Evolutionary conservation across 352 stramenopile genomes (phyloP).

Genomic region (Globisporangium yorkense): DNA sequence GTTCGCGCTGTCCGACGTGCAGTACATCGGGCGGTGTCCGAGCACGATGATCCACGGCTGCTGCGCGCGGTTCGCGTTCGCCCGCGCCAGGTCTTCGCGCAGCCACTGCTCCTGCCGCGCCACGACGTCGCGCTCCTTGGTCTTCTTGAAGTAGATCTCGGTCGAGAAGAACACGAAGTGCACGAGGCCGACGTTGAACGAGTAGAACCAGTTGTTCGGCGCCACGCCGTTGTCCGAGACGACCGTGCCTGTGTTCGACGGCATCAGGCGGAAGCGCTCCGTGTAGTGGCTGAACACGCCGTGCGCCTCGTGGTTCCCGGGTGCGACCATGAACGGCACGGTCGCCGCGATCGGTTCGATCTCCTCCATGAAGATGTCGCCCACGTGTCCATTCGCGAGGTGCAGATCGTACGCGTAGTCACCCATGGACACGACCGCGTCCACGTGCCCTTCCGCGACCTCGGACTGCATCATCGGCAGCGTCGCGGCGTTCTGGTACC

Average conservation of each 20-base stretch:
- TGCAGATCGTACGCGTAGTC: slow-evolving; percentile 90
- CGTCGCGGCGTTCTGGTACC: slow-evolving; percentile 86
- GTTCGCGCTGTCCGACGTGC: slow-evolving; percentile 73
- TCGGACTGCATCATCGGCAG: slow-evolving; percentile 87
- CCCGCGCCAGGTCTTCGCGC: slow-evolving; percentile 42
- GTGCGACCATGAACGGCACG: slow-evolving; percentile 87
- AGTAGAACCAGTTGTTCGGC: slow-evolving; percentile 90
- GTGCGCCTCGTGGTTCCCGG: slow-evolving; percentile 90
- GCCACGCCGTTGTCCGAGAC: slow-evolving; percentile 42
- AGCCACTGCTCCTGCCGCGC: slow-evolving; percentile 66
- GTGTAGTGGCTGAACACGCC: slow-evolving; percentile 84
- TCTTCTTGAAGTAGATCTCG: slow-evolving; percentile 87
- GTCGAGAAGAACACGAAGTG: slow-evolving; percentile 86
- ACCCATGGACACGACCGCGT: slow-evolving; percentile 81
- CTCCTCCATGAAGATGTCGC: slow-evolving; percentile 89
- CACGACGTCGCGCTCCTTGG: slow-evolving; percentile 36
- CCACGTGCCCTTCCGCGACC: slow-evolving; percentile 64
- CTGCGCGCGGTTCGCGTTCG: slow-evolving; percentile 56
- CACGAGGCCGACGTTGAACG: slow-evolving; percentile 79
- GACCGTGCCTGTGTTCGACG: slow-evolving; percentile 60
- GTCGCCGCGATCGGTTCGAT: slow-evolving; percentile 79
- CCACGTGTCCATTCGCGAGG: slow-evolving; percentile 66
- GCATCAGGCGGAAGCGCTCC: slow-evolving; percentile 81
- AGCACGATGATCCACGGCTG: slow-evolving; percentile 84
- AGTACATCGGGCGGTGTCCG: slow-evolving; percentile 86